Conservation (phyloP, 2,329 filamentous ascomycete genomes). For the Dactylellina leptospora region DNA sequence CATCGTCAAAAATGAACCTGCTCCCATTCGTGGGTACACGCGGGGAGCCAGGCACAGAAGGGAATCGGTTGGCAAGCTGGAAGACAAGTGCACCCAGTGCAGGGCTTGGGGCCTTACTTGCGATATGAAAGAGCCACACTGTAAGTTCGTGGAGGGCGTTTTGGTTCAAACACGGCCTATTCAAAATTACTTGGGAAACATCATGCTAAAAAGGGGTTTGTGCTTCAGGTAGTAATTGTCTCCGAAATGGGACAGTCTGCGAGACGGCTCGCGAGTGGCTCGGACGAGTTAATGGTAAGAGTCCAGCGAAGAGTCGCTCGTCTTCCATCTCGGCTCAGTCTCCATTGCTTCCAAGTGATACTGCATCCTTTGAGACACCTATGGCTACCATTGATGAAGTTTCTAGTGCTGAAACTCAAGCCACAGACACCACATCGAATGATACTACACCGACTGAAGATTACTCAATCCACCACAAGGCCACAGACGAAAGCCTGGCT, state of each 20-base stretch:
- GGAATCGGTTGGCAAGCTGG: constrained; percentile 47
- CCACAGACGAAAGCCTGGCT: constrained; percentile 41
- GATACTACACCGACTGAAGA: constrained; percentile 8
- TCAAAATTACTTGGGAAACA: constrained; percentile 3
- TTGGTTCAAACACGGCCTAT: neutral
- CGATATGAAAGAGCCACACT: constrained; percentile 47
- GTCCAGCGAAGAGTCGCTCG: constrained; percentile 25
- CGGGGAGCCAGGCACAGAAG: constrained; percentile 37
- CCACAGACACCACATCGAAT: neutral
- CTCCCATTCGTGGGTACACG: constrained; percentile 11
- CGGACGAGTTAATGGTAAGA: constrained; percentile 41
- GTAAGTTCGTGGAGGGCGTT: constrained; percentile 29
- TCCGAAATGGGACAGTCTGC: constrained; percentile 37
- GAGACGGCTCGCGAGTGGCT: constrained; percentile 46
- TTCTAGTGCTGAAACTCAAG: constrained; percentile 8
- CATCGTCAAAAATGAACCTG: constrained; percentile 30
- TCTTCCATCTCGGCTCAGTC: constrained; percentile 23
- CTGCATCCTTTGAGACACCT: neutral
- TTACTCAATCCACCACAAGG: constrained; percentile 36
- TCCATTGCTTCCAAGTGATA: neutral
- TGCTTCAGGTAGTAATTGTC: constrained; percentile 42
- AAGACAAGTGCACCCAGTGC: constrained; percentile 48
- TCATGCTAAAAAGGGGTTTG: constrained; percentile 24
- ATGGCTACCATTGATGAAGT: constrained; percentile 10
- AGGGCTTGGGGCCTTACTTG: constrained; percentile 39